Evolutionary conservation across 768 basidiomycete species (phyloP).

Genomic region (Hypholoma fasciculare): DNA sequence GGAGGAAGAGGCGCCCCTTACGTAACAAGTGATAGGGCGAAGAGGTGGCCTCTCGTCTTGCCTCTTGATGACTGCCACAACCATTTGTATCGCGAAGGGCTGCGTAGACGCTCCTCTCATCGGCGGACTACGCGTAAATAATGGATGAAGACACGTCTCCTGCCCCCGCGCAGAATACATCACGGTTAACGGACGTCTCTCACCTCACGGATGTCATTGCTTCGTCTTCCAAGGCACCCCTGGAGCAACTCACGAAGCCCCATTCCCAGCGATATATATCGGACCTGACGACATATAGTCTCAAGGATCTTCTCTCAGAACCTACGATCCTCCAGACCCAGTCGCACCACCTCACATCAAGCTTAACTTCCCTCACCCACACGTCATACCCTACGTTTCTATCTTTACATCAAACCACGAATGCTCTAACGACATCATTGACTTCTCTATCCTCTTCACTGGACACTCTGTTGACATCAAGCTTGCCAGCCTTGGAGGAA

Average conservation of each 20-base stretch:
- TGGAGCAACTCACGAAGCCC: slow-evolving; percentile 25
- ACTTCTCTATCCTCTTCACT: slow-evolving; percentile 76
- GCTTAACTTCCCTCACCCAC: slow-evolving; percentile 86
- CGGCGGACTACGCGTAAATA: neutral
- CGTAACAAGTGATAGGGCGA: neutral
- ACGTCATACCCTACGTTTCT: slow-evolving; percentile 92
- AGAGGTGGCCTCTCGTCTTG: too few species aligned
- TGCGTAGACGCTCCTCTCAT: too few species aligned
- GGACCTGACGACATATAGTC: slow-evolving; percentile 62
- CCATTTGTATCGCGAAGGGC: neutral
- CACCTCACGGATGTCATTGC: slow-evolving; percentile 31
- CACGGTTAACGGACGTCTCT: slow-evolving; percentile 31
- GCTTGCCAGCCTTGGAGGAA: slow-evolving; percentile 77
- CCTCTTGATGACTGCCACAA: neutral
- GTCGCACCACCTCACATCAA: slow-evolving; percentile 83
- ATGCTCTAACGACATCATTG: slow-evolving; percentile 71
- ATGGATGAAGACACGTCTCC: slow-evolving; percentile 16
- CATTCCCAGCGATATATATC: slow-evolving; percentile 56
- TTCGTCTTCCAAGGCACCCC: slow-evolving; percentile 26
- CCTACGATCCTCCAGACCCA: slow-evolving; percentile 81
- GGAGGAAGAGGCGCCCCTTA: slow-evolving; percentile 4
- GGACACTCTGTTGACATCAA: slow-evolving; percentile 57
- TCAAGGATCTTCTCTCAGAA: slow-evolving; percentile 69
- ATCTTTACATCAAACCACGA: slow-evolving; percentile 80
- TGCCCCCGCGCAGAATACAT: slow-evolving; percentile 20